Evolutionary conservation across 768 basidiomycete species (phyloP).

Genomic region (Russula abietina): DNA sequence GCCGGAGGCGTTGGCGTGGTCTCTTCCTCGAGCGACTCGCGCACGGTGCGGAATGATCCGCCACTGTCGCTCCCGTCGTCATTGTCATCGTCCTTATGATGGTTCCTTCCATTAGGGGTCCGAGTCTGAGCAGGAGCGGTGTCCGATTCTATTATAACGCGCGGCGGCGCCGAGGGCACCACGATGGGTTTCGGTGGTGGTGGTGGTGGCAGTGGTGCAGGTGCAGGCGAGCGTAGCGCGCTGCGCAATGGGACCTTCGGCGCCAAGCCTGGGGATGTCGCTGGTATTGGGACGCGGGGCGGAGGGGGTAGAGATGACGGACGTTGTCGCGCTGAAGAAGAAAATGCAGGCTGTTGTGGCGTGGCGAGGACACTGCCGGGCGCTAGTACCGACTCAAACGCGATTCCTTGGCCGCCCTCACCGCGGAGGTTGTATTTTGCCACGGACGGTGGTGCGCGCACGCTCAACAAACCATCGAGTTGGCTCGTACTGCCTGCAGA

Average conservation of each 20-base stretch:
- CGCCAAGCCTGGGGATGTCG: background rate
- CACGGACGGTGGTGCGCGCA: conserved; percentile 20
- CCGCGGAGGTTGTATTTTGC: conserved; percentile 22
- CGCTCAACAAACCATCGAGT: conserved; percentile 8
- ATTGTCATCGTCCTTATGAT: background rate
- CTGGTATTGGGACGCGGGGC: background rate
- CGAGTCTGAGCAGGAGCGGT: background rate
- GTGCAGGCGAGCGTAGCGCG: conserved; percentile 41
- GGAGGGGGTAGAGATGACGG: conserved; percentile 3
- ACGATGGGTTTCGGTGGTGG: conserved; percentile 15
- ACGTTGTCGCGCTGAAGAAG: background rate
- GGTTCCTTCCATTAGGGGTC: background rate
- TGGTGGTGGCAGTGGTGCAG: conserved; percentile 6
- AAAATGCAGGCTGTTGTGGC: background rate
- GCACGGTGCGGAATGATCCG: conserved; percentile 62
- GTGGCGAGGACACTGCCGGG: conserved; percentile 4
- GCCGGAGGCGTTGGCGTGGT: conserved; percentile 16
- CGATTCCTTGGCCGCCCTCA: conserved; percentile 15
- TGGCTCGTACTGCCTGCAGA: background rate
- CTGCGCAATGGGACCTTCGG: conserved; percentile 52
- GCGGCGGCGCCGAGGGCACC: conserved; percentile 18
- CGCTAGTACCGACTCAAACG: conserved; percentile 17
- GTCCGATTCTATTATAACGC: conserved; percentile 6
- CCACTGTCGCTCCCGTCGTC: conserved; percentile 36
- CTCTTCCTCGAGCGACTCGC: conserved; percentile 44